Evolutionary conservation across 2,329 filamentous ascomycete species (phyloP).

Genomic region (Nectriaceae sp.): DNA sequence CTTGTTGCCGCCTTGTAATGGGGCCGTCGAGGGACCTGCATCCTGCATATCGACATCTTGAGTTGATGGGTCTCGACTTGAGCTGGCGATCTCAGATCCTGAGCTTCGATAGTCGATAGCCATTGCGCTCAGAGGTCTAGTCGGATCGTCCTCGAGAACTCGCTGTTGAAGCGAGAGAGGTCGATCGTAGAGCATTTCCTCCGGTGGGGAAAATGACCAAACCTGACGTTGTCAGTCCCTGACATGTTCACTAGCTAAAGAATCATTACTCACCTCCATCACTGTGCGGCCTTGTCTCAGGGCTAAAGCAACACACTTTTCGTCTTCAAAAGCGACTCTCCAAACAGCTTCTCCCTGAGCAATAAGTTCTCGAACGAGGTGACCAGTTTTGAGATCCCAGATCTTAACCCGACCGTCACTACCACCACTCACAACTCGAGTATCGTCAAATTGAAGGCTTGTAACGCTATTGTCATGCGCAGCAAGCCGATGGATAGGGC

Average conservation of each 20-base stretch:
- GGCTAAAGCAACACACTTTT: conserved; percentile 96
- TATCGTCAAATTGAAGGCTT: conserved; percentile 95
- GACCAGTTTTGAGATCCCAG: conserved; percentile 92
- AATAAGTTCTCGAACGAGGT: conserved; percentile 87
- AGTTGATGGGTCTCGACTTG: conserved; percentile 36
- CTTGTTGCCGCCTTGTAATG: conserved; percentile 47
- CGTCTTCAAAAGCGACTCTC: conserved; percentile 97
- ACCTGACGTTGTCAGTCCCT: conserved; percentile 59
- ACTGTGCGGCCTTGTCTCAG: conserved; percentile 82
- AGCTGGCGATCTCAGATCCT: conserved; percentile 28
- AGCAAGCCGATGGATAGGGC: conserved; percentile 89
- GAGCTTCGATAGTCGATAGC: conserved; percentile 45
- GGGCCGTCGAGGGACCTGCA: conserved; percentile 56
- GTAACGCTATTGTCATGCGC: conserved; percentile 99
- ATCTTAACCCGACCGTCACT: conserved; percentile 98
- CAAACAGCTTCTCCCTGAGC: conserved; percentile 93
- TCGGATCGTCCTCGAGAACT: conserved; percentile 46
- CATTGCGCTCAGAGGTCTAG: conserved; percentile 54
- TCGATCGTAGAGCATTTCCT: conserved; percentile 61
- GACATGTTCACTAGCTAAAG: not conserved
- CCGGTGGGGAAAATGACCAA: conserved; percentile 91
- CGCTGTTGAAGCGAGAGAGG: conserved; percentile 52
- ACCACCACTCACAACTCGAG: conserved; percentile 90
- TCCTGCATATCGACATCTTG: conserved; percentile 60
- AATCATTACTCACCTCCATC: conserved; percentile 81